Evolutionary conservation across 2,329 filamentous ascomycete species (phyloP).

Genomic region (Teratosphaeria destructans): DNA sequence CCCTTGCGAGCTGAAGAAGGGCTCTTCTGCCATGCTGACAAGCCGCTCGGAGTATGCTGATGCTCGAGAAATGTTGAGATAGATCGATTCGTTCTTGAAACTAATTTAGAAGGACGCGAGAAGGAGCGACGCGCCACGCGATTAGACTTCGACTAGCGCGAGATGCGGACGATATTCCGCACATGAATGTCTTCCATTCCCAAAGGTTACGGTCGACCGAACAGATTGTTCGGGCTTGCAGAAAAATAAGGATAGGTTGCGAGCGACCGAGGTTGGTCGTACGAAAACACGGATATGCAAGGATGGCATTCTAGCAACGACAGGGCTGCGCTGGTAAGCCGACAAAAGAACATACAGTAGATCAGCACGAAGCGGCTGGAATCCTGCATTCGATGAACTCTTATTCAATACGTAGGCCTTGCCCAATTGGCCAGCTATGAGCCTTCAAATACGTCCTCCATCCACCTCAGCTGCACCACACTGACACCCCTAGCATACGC

Average conservation of each 20-base stretch:
- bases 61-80: not conserved
- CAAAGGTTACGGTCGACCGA: not conserved
- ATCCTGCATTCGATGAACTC: not conserved
- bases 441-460: conserved; percentile 30
- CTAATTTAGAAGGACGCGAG: not conserved
- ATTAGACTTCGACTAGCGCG: not conserved
- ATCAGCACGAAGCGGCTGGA: too few species aligned
- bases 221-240: too few species aligned
- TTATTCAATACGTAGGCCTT: not conserved
- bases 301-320: too few species aligned
- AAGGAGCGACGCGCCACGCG: not conserved
- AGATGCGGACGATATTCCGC: not conserved
- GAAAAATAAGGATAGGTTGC: too few species aligned
- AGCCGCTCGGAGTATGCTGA: not conserved
- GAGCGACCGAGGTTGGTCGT: too few species aligned
- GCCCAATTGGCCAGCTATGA: not conserved
- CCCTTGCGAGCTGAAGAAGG: conserved; percentile 20
- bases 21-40: conserved; percentile 17
- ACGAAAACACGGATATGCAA: too few species aligned
- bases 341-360: too few species aligned
- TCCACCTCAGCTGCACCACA: conserved; percentile 52
- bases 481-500: conserved; percentile 54
- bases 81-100: not conserved
- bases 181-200: not conserved
- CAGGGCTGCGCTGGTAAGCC: too few species aligned